phyloP scores from a whole-genome alignment of 805 yeast genomes.

The Myxozyma neglecta region DNA sequence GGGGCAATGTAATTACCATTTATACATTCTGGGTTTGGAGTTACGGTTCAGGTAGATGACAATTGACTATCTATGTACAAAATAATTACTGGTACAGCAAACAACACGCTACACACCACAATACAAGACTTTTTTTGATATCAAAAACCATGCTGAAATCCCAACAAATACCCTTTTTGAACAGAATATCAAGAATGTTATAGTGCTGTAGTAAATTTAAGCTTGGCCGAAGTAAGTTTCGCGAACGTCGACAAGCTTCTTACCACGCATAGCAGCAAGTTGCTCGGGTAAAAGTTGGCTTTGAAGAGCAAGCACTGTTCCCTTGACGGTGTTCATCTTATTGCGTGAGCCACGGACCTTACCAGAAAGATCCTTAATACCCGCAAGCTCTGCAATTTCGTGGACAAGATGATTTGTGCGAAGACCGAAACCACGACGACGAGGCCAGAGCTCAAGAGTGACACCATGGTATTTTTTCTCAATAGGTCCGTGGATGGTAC shows the following conservation, averaged over 20 bases:
- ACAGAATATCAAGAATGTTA: not conserved
- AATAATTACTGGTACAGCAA: not conserved
- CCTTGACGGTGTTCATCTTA: conserved; percentile 91
- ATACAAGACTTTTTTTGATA: not conserved
- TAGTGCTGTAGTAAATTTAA: not conserved
- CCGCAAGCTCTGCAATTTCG: conserved; percentile 89
- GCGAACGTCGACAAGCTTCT: conserved; percentile 89
- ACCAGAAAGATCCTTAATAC: conserved; percentile 89
- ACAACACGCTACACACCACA: not conserved
- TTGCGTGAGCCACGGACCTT: conserved; percentile 84
- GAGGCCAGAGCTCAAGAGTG: conserved; percentile 73
- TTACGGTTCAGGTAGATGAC: not conserved
- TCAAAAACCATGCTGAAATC: not conserved
- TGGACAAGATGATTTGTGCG: conserved; percentile 87
- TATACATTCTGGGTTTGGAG: not conserved
- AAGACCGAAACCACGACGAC: conserved; percentile 67
- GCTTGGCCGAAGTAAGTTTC: conserved; percentile 59
- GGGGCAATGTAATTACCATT: not conserved
- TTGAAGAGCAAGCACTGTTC: conserved; percentile 78
- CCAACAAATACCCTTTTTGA: not conserved
- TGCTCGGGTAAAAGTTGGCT: conserved; percentile 82
- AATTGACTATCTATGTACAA: not conserved
- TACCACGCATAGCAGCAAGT: conserved; percentile 88
- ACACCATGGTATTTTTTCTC: conserved; percentile 86
- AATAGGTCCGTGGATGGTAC: conserved; percentile 85